A percentile compares a stretch with the other conserved stretches of the same genome.
Evolutionary conservation across 345 rosid genomes (phyloP).

Genomic region (Linum usitatissimum): DNA sequence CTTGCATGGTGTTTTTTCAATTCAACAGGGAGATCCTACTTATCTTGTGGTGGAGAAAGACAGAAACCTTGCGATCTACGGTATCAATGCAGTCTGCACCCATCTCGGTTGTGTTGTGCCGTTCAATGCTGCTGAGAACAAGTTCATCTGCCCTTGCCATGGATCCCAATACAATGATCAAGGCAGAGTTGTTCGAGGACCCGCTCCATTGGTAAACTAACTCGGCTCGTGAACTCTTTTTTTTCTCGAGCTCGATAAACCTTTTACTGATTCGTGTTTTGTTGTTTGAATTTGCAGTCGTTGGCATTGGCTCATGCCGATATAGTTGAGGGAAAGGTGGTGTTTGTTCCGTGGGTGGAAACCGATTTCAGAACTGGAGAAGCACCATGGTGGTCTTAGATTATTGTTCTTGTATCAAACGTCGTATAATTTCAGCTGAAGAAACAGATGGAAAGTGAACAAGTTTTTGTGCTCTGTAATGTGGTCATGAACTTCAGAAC

Average conservation of each 20-base stretch:
- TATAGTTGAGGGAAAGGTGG: constrained; percentile 67
- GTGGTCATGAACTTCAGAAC: not conserved
- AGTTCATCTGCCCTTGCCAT: constrained; percentile 93
- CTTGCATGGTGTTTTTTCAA: not conserved
- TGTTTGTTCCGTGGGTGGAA: constrained; percentile 83
- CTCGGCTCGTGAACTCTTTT: too few relatives aligned
- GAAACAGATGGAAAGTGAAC: not conserved
- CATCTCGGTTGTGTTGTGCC: constrained; percentile 97
- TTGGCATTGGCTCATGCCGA: constrained; percentile 86
- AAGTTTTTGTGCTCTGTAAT: not conserved
- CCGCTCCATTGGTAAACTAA: constrained; percentile 71
- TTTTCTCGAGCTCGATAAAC: not conserved
- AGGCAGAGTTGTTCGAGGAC: constrained; percentile 95
- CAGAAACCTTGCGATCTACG: constrained; percentile 66
- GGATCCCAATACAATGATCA: constrained; percentile 96
- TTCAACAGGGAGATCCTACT: constrained; percentile 80
- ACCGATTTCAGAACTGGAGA: constrained; percentile 99
- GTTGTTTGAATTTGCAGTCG: constrained; percentile 34
- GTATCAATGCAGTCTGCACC: constrained; percentile 81
- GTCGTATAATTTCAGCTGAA: not conserved
- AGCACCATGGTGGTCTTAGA: constrained; percentile 82
- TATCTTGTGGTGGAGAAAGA: constrained; percentile 93
- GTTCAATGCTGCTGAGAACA: constrained; percentile 77
- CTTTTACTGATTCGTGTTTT: not conserved
- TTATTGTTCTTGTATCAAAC: not conserved